Conservation (phyloP, 2,329 filamentous ascomycete genomes). For the Fusarium sp. region DNA sequence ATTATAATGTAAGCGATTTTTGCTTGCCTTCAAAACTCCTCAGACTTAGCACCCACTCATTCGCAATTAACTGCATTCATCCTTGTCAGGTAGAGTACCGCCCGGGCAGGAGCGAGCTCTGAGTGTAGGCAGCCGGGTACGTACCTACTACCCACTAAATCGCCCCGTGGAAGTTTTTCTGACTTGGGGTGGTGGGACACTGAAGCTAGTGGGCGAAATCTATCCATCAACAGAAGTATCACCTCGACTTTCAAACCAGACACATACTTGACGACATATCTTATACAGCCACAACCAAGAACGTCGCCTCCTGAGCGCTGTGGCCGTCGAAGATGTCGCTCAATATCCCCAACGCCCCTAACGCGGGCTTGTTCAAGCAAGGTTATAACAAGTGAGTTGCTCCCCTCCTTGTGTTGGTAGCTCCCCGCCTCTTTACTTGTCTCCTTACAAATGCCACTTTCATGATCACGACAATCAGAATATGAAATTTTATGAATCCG, state of each 20-base stretch:
- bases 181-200: slow-evolving; percentile 27
- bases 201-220: slow-evolving; percentile 41
- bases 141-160: slow-evolving; percentile 40
- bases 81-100: background rate
- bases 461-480: background rate
- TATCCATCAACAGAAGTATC: slow-evolving; percentile 31
- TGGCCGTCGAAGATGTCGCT: slow-evolving; percentile 78
- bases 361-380: slow-evolving; percentile 91
- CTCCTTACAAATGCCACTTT: slow-evolving; percentile 1
- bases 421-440: slow-evolving; percentile 43
- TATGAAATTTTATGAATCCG: background rate
- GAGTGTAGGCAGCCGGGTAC: slow-evolving; percentile 33
- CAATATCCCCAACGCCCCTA: slow-evolving; percentile 93
- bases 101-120: background rate
- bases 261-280: slow-evolving; percentile 21
- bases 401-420: slow-evolving; percentile 32
- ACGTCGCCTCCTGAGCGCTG: slow-evolving; percentile 22
- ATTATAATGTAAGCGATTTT: background rate
- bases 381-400: slow-evolving; percentile 89
- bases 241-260: slow-evolving; percentile 37
- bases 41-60: background rate
- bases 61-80: background rate
- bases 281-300: slow-evolving; percentile 32
- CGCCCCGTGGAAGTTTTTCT: slow-evolving; percentile 43
- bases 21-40: background rate